Percentiles rank a stretch among this genome's conserved stretches.
phyloP scores from a whole-genome alignment of 345 rosid genomes.

The Gynandropsis gynandra region DNA sequence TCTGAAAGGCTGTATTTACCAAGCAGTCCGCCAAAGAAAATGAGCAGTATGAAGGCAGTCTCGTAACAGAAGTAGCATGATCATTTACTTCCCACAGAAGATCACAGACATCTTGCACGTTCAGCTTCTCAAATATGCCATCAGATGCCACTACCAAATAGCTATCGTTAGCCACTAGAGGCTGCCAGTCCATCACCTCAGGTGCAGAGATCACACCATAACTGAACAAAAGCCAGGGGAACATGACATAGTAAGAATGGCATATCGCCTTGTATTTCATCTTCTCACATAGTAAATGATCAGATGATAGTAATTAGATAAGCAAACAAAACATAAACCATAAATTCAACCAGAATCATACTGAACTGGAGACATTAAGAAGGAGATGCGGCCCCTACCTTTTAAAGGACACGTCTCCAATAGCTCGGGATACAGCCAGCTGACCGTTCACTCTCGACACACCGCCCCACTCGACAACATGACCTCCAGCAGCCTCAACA shows the following conservation, averaged over 20 bases:
- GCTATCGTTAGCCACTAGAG: slow-evolving; percentile 59
- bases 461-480: slow-evolving; percentile 71
- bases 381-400: slow-evolving; percentile 15
- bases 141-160: slow-evolving; percentile 92
- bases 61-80: slow-evolving; percentile 32
- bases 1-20: slow-evolving; percentile 58
- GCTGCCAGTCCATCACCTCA: slow-evolving; percentile 80
- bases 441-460: slow-evolving; percentile 83
- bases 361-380: slow-evolving; percentile 6
- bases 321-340: slow-evolving; percentile 11
- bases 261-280: neutral
- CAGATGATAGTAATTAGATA: slow-evolving; percentile 2
- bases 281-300: slow-evolving; percentile 4
- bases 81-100: slow-evolving; percentile 51
- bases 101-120: slow-evolving; percentile 77
- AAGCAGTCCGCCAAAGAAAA: slow-evolving; percentile 76
- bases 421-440: slow-evolving; percentile 82
- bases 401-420: slow-evolving; percentile 49
- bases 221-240: slow-evolving; percentile 25
- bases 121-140: slow-evolving; percentile 80
- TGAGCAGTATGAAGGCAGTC: slow-evolving; percentile 54
- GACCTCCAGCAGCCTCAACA: slow-evolving; percentile 90
- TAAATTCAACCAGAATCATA: slow-evolving; percentile 9
- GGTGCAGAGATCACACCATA: slow-evolving; percentile 88
- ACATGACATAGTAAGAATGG: slow-evolving; percentile 5